phyloP scores from a whole-genome alignment of 192 early-diverging fungal genomes.

The Podochytrium sp. region DNA sequence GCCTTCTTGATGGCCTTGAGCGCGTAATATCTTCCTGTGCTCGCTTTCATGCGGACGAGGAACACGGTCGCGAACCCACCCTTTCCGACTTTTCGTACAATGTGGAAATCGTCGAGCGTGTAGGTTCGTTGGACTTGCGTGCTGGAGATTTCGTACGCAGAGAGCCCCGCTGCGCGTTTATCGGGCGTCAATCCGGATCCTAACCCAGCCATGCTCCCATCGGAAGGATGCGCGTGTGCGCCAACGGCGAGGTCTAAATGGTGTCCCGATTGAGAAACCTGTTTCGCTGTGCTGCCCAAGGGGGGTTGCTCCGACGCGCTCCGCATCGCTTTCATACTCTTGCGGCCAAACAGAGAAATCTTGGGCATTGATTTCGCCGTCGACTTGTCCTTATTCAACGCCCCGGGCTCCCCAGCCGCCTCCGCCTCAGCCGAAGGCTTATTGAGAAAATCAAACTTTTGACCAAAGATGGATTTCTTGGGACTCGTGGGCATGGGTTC shows the following conservation, averaged over 20 bases:
- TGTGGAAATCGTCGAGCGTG: constrained; percentile 53
- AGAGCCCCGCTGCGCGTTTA: constrained; percentile 40
- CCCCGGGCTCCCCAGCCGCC: background rate
- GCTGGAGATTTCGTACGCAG: constrained; percentile 53
- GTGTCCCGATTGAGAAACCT: background rate
- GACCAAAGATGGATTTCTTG: background rate
- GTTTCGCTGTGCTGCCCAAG: background rate
- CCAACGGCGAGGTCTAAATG: background rate
- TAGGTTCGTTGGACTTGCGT: constrained; percentile 38
- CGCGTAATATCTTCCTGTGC: constrained; percentile 58
- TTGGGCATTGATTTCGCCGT: constrained; percentile 16
- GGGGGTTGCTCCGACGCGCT: constrained; percentile 20
- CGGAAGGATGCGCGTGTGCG: background rate
- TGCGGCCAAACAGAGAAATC: constrained; percentile 26
- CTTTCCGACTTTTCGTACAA: constrained; percentile 55
- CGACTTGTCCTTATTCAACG: constrained; percentile 20
- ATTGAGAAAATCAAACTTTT: constrained; percentile 13
- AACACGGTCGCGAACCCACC: constrained; percentile 61
- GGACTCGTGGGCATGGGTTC: background rate
- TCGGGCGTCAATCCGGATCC: background rate
- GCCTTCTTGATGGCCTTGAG: constrained; percentile 62
- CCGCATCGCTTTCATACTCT: constrained; percentile 17
- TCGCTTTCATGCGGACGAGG: constrained; percentile 48
- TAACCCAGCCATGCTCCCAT: background rate
- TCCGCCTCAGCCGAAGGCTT: background rate